Evolutionary conservation across 495 filamentous ascomycete genomes (phyloP), one percentile per base, ranked within the genome.

Genomic region (Trichoderma asperelloides): DNA sequence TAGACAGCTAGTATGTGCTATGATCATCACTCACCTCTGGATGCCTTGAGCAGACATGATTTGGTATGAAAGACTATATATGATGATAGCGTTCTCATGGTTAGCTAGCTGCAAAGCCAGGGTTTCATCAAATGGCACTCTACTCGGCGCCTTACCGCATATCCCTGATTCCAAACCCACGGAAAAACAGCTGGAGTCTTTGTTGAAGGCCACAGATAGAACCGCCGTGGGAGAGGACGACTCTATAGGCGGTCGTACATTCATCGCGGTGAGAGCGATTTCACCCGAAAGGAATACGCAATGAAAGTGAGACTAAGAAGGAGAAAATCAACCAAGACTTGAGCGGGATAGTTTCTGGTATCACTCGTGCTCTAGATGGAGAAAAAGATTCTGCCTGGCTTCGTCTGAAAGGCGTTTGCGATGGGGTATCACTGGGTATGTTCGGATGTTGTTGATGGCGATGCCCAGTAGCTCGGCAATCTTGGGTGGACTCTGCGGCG

Each of bases 101-200:
- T 62, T 67, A 62, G 40, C 64, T 57, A 37, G 12, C 28, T 60
- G 55, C 27, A 65, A 40, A 43, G 62, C 57, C 47, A n/a, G 63
- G n/a, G 7, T 9, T 45, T 23, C 18, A 21, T 21, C 47, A 23
- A 51, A 9, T 9, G 33, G 33, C 9, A 2, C 33, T 4, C 41
- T 18, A 45, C 23, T 7, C 23, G 18, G 21, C 21, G 18, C 74
- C 88, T 71, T 84, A 96, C 92, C 89, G 75, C 89, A 89, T 74
- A 96, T 95, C 2, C 95, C 95, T 18, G 85, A 87, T 69, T 96
- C 90, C 43, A 96, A 79, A 3, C 92, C 95, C 7, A 96, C 91
- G 51, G 93, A 87, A 79, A 98, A 98, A 73, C 89, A 93, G 67
- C 86, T 92, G 73, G 84, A 87, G 73, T 96, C 91, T 72, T 88